phyloP scores from a whole-genome alignment of 2,329 filamentous ascomycete genomes.

The Venturia aucupariae region DNA sequence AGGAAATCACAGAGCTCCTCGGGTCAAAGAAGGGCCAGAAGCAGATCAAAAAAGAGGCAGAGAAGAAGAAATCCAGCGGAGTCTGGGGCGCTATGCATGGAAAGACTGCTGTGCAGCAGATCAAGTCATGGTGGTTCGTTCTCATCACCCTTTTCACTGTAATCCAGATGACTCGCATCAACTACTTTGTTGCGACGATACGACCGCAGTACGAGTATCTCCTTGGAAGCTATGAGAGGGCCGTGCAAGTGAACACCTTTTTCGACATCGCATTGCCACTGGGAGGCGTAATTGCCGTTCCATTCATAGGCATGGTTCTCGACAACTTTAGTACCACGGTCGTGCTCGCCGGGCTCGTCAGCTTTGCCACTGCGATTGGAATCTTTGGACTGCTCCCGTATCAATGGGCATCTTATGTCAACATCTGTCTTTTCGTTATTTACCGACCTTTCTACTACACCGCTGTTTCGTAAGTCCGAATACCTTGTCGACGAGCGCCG shows the following conservation, averaged over 20 bases:
- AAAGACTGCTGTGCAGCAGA: conserved; percentile 60
- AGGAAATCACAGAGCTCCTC: conserved; percentile 65
- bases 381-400: conserved; percentile 64
- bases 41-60: conserved; percentile 58
- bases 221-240: conserved; percentile 51
- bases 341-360: conserved; percentile 62
- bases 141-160: conserved; percentile 68
- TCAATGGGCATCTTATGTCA: conserved; percentile 63
- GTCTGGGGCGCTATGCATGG: conserved; percentile 84
- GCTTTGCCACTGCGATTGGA: conserved; percentile 64
- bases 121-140: conserved; percentile 73
- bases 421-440: conserved; percentile 70
- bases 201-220: conserved; percentile 72
- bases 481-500: not conserved
- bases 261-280: conserved; percentile 81
- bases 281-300: conserved; percentile 74
- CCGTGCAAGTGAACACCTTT: conserved; percentile 66
- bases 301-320: conserved; percentile 73
- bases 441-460: conserved; percentile 89
- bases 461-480: conserved; percentile 54
- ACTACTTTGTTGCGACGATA: conserved; percentile 81
- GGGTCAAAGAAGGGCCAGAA: conserved; percentile 55
- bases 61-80: conserved; percentile 60
- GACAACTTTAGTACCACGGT: conserved; percentile 66
- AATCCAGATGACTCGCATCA: conserved; percentile 50